A percentile compares a stretch with the other conserved stretches of the same genome.
These are phyloP conservation scores for Dioszegia hungarica DNA, from an alignment of 768 basidiomycete genomes.

Conservation along the genomic window DNA sequence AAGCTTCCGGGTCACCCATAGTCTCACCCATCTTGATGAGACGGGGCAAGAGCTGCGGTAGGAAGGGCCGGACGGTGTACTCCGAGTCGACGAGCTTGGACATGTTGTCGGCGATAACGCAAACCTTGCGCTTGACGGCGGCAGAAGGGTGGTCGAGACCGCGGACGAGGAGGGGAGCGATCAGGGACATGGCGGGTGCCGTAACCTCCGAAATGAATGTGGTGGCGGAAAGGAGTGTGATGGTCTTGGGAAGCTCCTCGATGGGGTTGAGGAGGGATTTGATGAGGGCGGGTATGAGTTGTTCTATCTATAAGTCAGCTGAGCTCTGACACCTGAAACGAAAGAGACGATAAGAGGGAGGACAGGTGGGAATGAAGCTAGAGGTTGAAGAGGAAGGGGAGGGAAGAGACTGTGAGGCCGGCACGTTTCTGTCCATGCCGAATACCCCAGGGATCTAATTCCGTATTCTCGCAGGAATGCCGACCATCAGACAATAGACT, in stretches of 20 bases:
- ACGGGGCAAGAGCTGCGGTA: conserved; percentile 90
- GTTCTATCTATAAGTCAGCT: conserved; percentile 53
- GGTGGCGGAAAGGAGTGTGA: conserved; percentile 90
- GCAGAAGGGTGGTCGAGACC: conserved; percentile 92
- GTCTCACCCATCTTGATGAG: conserved; percentile 90
- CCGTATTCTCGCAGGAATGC: no score
- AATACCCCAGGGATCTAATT: no score
- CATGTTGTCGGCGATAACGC: conserved; percentile 98
- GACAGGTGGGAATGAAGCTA: no score
- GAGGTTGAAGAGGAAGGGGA: no score
- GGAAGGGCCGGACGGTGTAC: conserved; percentile 91
- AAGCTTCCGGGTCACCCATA: conserved; percentile 97
- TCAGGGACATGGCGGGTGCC: conserved; percentile 90
- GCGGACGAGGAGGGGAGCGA: conserved; percentile 92
- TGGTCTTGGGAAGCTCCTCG: conserved; percentile 95
- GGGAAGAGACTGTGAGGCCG: no score
- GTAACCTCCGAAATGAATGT: conserved; percentile 99
- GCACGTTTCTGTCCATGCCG: no score
- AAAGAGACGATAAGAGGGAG: no score
- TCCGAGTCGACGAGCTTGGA: conserved; percentile 93
- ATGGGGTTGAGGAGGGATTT: conserved; percentile 98
- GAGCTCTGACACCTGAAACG: no score
- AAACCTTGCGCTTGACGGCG: conserved; percentile 94
- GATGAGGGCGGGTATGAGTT: conserved; percentile 87
- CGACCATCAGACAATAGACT: no score